Conservation (phyloP, 352 stramenopile species). For the Phytopythium montanum region DNA sequence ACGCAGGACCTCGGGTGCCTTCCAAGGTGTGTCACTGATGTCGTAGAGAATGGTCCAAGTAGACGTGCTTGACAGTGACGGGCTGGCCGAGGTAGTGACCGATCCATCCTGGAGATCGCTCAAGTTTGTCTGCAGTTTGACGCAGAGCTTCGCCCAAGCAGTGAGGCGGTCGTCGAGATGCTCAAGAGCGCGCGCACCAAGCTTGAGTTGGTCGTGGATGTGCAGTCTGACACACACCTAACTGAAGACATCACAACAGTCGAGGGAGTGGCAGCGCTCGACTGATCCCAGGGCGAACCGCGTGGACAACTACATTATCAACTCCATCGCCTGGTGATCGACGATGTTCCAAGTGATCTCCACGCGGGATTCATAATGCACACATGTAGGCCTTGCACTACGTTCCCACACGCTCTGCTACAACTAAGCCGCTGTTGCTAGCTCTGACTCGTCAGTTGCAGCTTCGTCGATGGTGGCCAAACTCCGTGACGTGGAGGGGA, state of each 20-base stretch:
- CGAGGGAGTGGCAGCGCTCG: no score
- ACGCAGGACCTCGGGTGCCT: slow-evolving; percentile 84
- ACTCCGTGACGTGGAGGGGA: neutral
- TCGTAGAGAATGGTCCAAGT: slow-evolving; percentile 77
- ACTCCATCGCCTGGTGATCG: no score
- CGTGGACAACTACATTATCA: no score
- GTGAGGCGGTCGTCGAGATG: slow-evolving; percentile 69
- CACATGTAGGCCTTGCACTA: no score
- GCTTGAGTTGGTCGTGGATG: slow-evolving; percentile 28
- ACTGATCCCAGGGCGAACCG: no score
- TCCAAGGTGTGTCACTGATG: slow-evolving; percentile 80
- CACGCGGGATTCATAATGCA: no score
- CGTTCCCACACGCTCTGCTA: no score
- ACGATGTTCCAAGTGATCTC: no score
- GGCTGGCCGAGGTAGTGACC: slow-evolving; percentile 83
- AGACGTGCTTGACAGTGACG: slow-evolving; percentile 83
- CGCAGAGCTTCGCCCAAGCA: slow-evolving; percentile 67
- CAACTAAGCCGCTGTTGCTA: neutral
- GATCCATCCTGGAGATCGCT: slow-evolving; percentile 68
- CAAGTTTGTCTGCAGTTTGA: slow-evolving; percentile 84
- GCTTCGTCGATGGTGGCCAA: neutral
- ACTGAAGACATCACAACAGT: no score
- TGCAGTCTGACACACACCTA: no score
- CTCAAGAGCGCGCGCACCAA: slow-evolving; percentile 59
- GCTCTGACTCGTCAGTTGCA: neutral